These are phyloP conservation scores for Lachnellula occidentalis DNA, from an alignment of 2,329 filamentous ascomycete genomes.

Conservation along the genomic window DNA sequence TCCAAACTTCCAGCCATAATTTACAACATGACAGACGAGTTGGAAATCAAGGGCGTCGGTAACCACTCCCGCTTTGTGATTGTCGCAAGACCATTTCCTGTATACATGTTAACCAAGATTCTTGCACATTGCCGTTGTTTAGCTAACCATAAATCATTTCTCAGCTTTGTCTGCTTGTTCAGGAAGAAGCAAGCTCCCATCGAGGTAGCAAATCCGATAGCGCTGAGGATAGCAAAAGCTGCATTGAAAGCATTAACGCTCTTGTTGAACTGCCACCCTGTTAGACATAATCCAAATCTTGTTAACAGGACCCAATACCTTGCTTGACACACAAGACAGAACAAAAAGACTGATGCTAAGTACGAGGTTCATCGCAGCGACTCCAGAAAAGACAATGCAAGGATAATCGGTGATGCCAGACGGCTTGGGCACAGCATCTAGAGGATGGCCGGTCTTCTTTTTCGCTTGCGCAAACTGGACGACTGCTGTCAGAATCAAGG, in stretches of 20 bases:
- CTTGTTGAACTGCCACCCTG: conserved; percentile 12
- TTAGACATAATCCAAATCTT: conserved; percentile 10
- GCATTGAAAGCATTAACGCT: conserved; percentile 14
- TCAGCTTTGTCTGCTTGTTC: conserved; percentile 7
- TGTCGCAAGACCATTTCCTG: conserved; percentile 20
- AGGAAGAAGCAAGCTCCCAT: conserved; percentile 19
- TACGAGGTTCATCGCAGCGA: conserved; percentile 15
- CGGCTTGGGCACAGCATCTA: conserved; percentile 6
- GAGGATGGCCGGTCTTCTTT: conserved; percentile 7
- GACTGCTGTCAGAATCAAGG: conserved; percentile 16
- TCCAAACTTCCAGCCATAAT: conserved; percentile 20
- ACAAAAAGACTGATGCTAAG: conserved; percentile 10
- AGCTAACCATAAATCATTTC: conserved; percentile 18
- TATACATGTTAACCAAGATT: background rate
- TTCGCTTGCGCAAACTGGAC: conserved; percentile 14
- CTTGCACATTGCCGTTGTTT: background rate
- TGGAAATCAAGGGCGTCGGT: conserved; percentile 18
- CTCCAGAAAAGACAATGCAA: conserved; percentile 12
- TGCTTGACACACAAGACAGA: conserved; percentile 16
- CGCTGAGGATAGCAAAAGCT: conserved; percentile 16
- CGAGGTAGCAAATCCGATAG: conserved; percentile 15
- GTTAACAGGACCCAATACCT: conserved; percentile 1
- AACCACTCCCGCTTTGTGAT: conserved; percentile 12
- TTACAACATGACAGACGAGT: conserved; percentile 15
- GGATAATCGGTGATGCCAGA: conserved; percentile 14